A percentile compares a stretch with the other conserved stretches of the same genome.
Conservation (phyloP, 768 basidiomycete species). For the Rhodosporidiobolus sp. region DNA sequence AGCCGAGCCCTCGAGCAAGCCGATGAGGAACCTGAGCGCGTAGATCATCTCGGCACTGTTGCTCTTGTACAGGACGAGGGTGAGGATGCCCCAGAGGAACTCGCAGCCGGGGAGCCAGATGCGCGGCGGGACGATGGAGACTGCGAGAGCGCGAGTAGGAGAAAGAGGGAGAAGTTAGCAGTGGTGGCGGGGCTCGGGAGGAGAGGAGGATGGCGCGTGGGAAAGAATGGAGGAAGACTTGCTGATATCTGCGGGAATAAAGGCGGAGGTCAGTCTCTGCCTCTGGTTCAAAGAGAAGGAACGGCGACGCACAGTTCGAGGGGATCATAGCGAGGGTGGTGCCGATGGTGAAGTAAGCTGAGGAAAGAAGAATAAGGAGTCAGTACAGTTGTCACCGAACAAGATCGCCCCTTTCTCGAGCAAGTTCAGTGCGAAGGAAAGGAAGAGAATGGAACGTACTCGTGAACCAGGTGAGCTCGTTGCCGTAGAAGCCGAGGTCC, state of each 20-base stretch:
- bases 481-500: not conserved
- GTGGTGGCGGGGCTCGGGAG: too few relatives aligned
- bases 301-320: not conserved
- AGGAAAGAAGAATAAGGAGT: too few relatives aligned
- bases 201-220: too few relatives aligned
- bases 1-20: not conserved
- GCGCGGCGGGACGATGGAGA: not conserved
- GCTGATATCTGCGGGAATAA: too few relatives aligned
- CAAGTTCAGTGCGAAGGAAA: too few relatives aligned
- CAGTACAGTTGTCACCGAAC: too few relatives aligned
- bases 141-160: too few relatives aligned
- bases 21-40: conserved; percentile 2
- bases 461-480: not conserved
- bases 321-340: not conserved
- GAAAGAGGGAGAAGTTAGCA: too few relatives aligned
- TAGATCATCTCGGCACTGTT: not conserved
- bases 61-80: not conserved
- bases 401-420: too few relatives aligned
- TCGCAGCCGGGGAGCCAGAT: not conserved
- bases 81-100: conserved; percentile 6
- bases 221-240: too few relatives aligned
- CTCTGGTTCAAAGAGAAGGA: too few relatives aligned
- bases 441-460: not conserved
- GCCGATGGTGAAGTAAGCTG: not conserved
- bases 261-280: too few relatives aligned